Evolutionary conservation across 108 stramenopile genomes (phyloP).

Genomic region (Cyclotella kingstonii): DNA sequence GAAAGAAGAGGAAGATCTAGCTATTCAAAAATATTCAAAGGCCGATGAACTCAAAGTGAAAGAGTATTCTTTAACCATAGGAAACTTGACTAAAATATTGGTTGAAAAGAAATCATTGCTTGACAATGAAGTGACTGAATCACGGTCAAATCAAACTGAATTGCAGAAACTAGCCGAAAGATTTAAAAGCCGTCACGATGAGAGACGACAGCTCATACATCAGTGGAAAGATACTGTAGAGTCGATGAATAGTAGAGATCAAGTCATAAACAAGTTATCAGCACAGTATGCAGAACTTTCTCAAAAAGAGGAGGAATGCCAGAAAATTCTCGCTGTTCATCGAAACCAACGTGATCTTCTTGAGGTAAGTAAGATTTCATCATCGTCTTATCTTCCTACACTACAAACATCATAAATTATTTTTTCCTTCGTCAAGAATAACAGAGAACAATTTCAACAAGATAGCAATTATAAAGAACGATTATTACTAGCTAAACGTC

Average conservation of each 20-base stretch:
- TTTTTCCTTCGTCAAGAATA: conserved; percentile 36
- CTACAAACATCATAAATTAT: neutral
- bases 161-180: conserved; percentile 49
- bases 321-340: conserved; percentile 21
- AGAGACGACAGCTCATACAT: conserved; percentile 68
- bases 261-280: conserved; percentile 55
- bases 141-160: conserved; percentile 67
- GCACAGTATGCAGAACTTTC: conserved; percentile 33
- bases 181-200: conserved; percentile 72
- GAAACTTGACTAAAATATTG: conserved; percentile 52
- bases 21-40: conserved; percentile 70
- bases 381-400: neutral
- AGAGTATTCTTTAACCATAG: conserved; percentile 60
- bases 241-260: conserved; percentile 68
- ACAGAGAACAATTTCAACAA: conserved; percentile 54
- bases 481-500: conserved; percentile 51
- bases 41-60: conserved; percentile 80
- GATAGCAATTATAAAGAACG: conserved; percentile 53
- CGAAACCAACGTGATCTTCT: conserved; percentile 36
- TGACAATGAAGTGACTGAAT: conserved; percentile 67
- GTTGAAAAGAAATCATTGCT: conserved; percentile 48
- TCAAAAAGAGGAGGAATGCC: conserved; percentile 26
- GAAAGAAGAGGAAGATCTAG: conserved; percentile 81
- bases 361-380: conserved; percentile 14
- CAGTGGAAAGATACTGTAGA: conserved; percentile 84